Evolutionary conservation across 345 rosid species (phyloP).

Genomic region (Gossypium longicalyx): DNA sequence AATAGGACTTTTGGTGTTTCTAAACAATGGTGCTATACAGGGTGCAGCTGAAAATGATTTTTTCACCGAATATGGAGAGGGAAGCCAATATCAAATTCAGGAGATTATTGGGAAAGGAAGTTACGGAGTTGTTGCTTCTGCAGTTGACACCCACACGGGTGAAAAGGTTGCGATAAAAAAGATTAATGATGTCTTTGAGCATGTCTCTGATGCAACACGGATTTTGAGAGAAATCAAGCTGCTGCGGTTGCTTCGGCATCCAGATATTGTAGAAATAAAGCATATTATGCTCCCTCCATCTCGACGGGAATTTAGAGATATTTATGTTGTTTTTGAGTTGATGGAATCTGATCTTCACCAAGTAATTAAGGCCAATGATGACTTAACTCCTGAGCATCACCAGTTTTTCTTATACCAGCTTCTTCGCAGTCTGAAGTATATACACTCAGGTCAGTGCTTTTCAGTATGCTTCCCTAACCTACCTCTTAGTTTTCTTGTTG

Average conservation of each 20-base stretch:
- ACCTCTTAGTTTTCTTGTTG: conserved; percentile 16
- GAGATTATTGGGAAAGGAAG: conserved; percentile 98
- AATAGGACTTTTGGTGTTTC: not conserved
- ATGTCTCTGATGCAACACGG: conserved; percentile 95
- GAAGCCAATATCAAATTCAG: conserved; percentile 75
- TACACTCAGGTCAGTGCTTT: conserved; percentile 66
- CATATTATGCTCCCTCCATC: conserved; percentile 99
- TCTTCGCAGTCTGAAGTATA: conserved; percentile 91
- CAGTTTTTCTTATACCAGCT: conserved; percentile 98
- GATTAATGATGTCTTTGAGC: conserved; percentile 93
- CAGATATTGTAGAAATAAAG: conserved; percentile 88
- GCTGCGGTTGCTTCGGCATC: conserved; percentile 88
- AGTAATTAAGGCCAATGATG: conserved; percentile 95
- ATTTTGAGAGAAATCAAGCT: conserved; percentile 94
- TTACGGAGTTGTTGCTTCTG: conserved; percentile 95
- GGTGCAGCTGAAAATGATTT: conserved; percentile 66
- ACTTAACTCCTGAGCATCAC: conserved; percentile 92
- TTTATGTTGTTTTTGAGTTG: conserved; percentile 90
- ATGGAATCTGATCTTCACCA: conserved; percentile 99
- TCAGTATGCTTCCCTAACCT: conserved; percentile 1
- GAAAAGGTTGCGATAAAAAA: conserved; percentile 93
- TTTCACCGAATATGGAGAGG: conserved; percentile 98
- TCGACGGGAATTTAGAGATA: conserved; percentile 83
- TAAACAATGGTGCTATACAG: conserved; percentile 26
- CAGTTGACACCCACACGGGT: conserved; percentile 74